Evolutionary conservation across 208 protist genomes (phyloP).

Genomic region (Plasmodiophora brassicae): DNA sequence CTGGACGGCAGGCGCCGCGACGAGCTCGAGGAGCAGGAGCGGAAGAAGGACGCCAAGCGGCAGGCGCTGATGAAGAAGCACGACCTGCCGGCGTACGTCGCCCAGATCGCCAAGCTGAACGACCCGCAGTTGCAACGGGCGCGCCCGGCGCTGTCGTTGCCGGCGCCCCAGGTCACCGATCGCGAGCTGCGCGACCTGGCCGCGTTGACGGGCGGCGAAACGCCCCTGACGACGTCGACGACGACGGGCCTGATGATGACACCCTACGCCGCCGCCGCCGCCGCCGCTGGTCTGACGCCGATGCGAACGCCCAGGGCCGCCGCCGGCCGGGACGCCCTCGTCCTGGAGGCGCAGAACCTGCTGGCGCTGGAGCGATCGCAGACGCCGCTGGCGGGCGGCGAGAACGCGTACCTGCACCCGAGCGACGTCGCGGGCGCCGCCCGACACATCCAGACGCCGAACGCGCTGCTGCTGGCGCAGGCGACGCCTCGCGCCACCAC

Average conservation of each 20-base stretch:
- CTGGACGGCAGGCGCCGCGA: constrained; percentile 57
- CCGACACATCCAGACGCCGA: neutral
- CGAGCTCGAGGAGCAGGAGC: constrained; percentile 56
- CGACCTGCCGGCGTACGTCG: constrained; percentile 59
- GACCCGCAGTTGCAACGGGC: constrained; percentile 37
- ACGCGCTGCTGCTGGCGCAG: neutral
- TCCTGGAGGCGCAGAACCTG: constrained; percentile 69
- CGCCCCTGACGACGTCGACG: neutral
- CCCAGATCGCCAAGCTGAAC: constrained; percentile 60
- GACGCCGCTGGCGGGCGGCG: constrained; percentile 72
- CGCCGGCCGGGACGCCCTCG: constrained; percentile 45
- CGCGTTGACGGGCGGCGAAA: neutral
- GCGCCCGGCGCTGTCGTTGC: neutral
- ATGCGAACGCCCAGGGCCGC: constrained; percentile 38
- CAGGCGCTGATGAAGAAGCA: constrained; percentile 57
- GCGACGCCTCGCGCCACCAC: neutral
- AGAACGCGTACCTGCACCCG: constrained; percentile 57
- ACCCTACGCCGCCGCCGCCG: constrained; percentile 7
- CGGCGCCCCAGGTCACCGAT: constrained; percentile 46
- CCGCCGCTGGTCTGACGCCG: constrained; percentile 20
- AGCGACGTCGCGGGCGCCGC: neutral
- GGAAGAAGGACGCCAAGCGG: constrained; percentile 63
- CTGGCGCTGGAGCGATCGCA: constrained; percentile 55
- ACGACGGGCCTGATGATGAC: neutral
- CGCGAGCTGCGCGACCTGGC: constrained; percentile 54